Evolutionary conservation across 768 basidiomycete genomes (phyloP).

Genomic region (Mycena polygramma): DNA sequence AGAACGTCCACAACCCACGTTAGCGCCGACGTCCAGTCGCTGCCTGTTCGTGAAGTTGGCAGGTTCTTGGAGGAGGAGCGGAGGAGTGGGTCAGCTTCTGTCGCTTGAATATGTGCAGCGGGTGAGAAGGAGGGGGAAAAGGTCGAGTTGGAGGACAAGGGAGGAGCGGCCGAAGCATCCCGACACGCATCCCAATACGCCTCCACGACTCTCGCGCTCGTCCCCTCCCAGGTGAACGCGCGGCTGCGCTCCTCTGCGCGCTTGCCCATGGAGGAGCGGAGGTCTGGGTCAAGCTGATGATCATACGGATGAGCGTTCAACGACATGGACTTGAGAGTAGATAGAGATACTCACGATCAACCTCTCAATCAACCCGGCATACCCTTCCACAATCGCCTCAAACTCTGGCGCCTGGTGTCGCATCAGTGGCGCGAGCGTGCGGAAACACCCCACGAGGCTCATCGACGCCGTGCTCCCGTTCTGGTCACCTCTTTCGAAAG

Average conservation of each 20-base stretch:
- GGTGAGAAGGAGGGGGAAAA: too few species aligned
- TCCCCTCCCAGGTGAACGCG: background rate
- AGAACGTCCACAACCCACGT: conserved; percentile 19
- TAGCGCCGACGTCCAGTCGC: too few species aligned
- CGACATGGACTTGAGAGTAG: too few species aligned
- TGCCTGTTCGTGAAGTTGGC: too few species aligned
- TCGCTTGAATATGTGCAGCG: too few species aligned
- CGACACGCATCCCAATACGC: conserved; percentile 1
- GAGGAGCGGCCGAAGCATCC: background rate
- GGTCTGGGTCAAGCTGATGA: background rate
- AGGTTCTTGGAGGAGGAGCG: too few species aligned
- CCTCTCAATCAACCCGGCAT: background rate
- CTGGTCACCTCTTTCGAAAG: too few species aligned
- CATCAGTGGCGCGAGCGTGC: conserved; percentile 7
- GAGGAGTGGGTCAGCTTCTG: too few species aligned
- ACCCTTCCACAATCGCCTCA: background rate
- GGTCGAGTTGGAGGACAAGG: background rate
- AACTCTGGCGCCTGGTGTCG: background rate
- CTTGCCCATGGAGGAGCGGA: background rate
- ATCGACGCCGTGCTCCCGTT: too few species aligned
- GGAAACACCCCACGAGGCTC: background rate
- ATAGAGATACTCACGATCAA: background rate
- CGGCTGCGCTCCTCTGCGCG: background rate
- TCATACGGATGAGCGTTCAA: too few species aligned
- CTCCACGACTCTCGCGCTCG: background rate